Base-by-base conservation (phyloP, 768 basidiomycete species). In the Termitomyces sp. region DNA sequence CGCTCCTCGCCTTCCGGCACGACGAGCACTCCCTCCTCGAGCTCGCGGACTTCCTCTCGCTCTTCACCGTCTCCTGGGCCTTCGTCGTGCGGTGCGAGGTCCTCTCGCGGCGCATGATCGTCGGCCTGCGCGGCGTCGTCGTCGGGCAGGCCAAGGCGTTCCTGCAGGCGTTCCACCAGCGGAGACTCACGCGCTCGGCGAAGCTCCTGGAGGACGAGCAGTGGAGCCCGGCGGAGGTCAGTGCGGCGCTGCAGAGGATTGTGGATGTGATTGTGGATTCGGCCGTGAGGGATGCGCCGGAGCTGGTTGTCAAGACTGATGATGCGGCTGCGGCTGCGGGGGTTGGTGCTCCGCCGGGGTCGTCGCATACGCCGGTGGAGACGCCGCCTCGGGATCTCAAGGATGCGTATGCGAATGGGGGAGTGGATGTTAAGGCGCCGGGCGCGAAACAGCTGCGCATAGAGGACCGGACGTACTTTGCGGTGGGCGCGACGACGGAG, bases 191-290 rank as follows among this genome's bases (percentile, higher is more conserved):
- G 3, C 81, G 81, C 55, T 90, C 89, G 3, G 95, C 96, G 27
- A 93, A 89, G 69, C 74, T 93, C 27, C 96, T 99, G 8, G 95
- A 98, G 70, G 94, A 98, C 63, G 97, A 99, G 68, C 89, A 88
- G 59, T 98, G 97, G 97, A 85, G 79, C 57, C 89, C 90, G 16
- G 79, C 84, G 14, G 92, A 97, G 56, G 85, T 96, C 14, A 75
- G 86, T 1, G 67, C 76, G 4, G 62, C 74, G 4, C 72, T 91
- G 27, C 96, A 98, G 72, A 82, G 79, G 49, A 76, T 84, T n/a
- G 80, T 87, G 37, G 82, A 91, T 64, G 74, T 88, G 9, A 72
- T 99, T 50, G 80, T 97, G 18, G 86, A 89, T 61, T 84, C 87
- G 26, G 95, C 96, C 6, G 85, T 97, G 32, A 78, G 76, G 14